Evolutionary conservation across 2,329 filamentous ascomycete species (phyloP), one percentile per base, ranked within the genome.

Genomic region (Neospermospora avenae): DNA sequence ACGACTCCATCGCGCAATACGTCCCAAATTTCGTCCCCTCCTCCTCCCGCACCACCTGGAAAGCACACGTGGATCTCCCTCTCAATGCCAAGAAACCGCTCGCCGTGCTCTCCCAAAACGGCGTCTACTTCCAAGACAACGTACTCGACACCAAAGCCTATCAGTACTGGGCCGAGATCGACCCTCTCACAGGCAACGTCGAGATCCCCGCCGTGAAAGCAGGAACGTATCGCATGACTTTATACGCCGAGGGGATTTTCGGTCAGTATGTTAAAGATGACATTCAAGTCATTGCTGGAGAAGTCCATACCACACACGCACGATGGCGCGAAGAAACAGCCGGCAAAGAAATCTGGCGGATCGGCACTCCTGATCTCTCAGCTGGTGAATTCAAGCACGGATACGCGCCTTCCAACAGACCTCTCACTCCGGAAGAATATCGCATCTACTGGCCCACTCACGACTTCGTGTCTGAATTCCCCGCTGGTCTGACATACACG

Each of bases 241-340:
- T 88, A 31, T 87, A 86, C 65, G 85, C 84, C 0, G 80, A 83
- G 11, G 81, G 80, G 0, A 77, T 87, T 42, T 88, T 88, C 60
- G 84, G 85, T 0, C 77, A 86, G 64, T 85, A 79, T 65, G 72
- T 77, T 1, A 77, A 82, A 61, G 84, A 88, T 59, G 74, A 77
- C 41, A 64, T 80, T 22, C n/a, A 56, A 18, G 67, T 82, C 11
- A 69, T 69, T 4, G 74, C 79, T 0, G 77, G 77, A 2, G 69
- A 75, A 28, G 72, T 70, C 4, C 75, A 74, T 3, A 76, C 71
- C 11, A 75, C 73, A 3, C 68, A 72, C 20, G 76, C 76, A 0
- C 72, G 65, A 39, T 87, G 84, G 83, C 71, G 69, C 2, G 76
- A 82, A 49, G 85, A 87, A 65, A 78, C 76, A 0, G 77, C 80